Conservation (phyloP, 768 basidiomycete genomes). For the Lactarius psammicola region DNA sequence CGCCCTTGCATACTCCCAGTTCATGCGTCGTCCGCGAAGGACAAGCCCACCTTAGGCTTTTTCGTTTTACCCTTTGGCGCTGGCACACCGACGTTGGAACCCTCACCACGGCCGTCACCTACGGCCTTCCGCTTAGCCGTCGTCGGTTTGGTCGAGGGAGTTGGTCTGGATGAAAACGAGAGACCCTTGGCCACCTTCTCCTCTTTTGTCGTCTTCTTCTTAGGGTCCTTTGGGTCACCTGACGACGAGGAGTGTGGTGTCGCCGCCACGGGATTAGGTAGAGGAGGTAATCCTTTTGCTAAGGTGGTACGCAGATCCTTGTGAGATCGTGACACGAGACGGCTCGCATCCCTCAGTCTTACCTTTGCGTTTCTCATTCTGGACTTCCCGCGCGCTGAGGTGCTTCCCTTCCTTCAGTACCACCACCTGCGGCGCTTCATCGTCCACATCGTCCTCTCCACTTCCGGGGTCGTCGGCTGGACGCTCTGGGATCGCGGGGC, state of each 20-base stretch:
- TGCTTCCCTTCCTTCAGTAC: slow-evolving; percentile 89
- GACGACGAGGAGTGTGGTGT: slow-evolving; percentile 1
- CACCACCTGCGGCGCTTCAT: slow-evolving; percentile 87
- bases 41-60: slow-evolving; percentile 46
- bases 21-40: slow-evolving; percentile 59
- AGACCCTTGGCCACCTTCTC: slow-evolving; percentile 33
- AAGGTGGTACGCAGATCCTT: neutral
- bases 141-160: slow-evolving; percentile 27
- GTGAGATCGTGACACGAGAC: slow-evolving; percentile 12
- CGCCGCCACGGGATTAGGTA: slow-evolving; percentile 39
- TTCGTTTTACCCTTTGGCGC: slow-evolving; percentile 55
- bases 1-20: neutral
- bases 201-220: slow-evolving; percentile 10
- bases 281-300: slow-evolving; percentile 63
- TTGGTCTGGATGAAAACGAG: slow-evolving; percentile 42
- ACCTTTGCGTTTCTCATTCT: slow-evolving; percentile 77
- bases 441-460: slow-evolving; percentile 58
- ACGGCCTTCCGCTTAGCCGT: slow-evolving; percentile 38
- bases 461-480: slow-evolving; percentile 69
- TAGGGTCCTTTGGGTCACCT: neutral
- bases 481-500: slow-evolving; percentile 69
- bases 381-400: slow-evolving; percentile 71
- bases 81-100: slow-evolving; percentile 27
- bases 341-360: slow-evolving; percentile 26
- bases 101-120: slow-evolving; percentile 34